A percentile compares a stretch with the other conserved stretches of the same genome.
Conservation (phyloP, 495 filamentous ascomycete genomes). For the Hamigera avellanea region DNA sequence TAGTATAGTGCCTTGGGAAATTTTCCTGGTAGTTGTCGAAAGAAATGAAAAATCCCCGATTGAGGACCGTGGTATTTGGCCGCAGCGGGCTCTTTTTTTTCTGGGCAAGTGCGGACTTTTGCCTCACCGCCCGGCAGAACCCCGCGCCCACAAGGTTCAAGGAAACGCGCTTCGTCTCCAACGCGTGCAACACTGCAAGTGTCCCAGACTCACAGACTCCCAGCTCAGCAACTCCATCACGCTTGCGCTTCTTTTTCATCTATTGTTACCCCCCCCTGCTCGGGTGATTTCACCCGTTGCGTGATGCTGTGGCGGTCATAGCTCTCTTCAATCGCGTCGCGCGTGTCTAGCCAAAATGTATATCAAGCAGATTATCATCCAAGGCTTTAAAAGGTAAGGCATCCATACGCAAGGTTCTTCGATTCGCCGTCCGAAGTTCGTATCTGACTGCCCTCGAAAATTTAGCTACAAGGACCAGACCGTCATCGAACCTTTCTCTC, state of each 20-base stretch:
- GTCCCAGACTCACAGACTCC: no score
- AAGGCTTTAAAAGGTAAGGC: constrained; percentile 92
- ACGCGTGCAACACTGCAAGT: background rate
- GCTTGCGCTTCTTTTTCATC: no score
- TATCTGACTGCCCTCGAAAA: background rate
- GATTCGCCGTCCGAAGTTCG: background rate
- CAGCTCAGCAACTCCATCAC: no score
- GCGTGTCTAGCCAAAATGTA: constrained; percentile 56
- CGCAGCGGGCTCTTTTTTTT: constrained; percentile 19
- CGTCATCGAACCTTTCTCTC: constrained; percentile 95
- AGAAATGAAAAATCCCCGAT: background rate
- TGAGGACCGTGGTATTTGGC: background rate
- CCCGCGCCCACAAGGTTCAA: constrained; percentile 24
- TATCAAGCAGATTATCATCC: constrained; percentile 99
- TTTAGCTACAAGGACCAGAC: constrained; percentile 97
- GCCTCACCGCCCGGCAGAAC: constrained; percentile 31
- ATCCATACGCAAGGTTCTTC: background rate
- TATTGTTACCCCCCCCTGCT: no score
- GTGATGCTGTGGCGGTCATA: constrained; percentile 25
- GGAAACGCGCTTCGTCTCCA: constrained; percentile 8
- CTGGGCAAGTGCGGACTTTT: constrained; percentile 17
- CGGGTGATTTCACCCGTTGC: constrained; percentile 9
- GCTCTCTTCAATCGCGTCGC: constrained; percentile 19
- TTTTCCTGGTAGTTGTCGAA: background rate
- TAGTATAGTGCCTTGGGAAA: constrained; percentile 6